Conservation (phyloP, 2,329 filamentous ascomycete species). For the Hymenoscyphus infarciens region DNA sequence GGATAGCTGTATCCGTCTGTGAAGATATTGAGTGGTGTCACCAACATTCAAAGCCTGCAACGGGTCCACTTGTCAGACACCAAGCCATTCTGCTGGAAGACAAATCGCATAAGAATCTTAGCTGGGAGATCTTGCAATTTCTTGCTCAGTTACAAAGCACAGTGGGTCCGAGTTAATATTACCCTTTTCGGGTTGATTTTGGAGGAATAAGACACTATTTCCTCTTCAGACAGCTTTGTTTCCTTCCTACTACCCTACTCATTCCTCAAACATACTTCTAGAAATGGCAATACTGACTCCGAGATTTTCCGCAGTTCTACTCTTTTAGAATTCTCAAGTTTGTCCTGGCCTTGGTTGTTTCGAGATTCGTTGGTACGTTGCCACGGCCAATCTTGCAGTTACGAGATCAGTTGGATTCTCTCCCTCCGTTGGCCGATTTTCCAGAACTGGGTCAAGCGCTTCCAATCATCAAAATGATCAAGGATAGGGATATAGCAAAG, state of each 20-base stretch:
- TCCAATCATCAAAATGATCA: slow-evolving; percentile 14
- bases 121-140: slow-evolving; percentile 35
- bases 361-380: background rate
- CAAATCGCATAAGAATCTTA: slow-evolving; percentile 14
- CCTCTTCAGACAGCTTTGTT: no score
- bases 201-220: no score
- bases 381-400: slow-evolving; percentile 18
- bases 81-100: slow-evolving; percentile 14
- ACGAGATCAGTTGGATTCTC: slow-evolving; percentile 17
- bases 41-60: slow-evolving; percentile 23
- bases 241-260: no score
- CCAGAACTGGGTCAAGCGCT: slow-evolving; percentile 15
- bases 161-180: no score
- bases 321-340: slow-evolving; percentile 36
- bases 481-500: slow-evolving; percentile 15
- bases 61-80: slow-evolving; percentile 16
- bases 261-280: no score
- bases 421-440: slow-evolving; percentile 26
- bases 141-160: slow-evolving; percentile 34
- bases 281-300: no score
- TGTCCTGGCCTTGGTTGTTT: slow-evolving; percentile 24
- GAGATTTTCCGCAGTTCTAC: slow-evolving; percentile 20
- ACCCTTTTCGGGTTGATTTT: no score
- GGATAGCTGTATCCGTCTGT: slow-evolving; percentile 29
- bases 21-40: slow-evolving; percentile 32